These are phyloP conservation scores for Fimicolochytrium jonesii DNA, from an alignment of 192 early-diverging fungal species.

Conservation along the genomic window DNA sequence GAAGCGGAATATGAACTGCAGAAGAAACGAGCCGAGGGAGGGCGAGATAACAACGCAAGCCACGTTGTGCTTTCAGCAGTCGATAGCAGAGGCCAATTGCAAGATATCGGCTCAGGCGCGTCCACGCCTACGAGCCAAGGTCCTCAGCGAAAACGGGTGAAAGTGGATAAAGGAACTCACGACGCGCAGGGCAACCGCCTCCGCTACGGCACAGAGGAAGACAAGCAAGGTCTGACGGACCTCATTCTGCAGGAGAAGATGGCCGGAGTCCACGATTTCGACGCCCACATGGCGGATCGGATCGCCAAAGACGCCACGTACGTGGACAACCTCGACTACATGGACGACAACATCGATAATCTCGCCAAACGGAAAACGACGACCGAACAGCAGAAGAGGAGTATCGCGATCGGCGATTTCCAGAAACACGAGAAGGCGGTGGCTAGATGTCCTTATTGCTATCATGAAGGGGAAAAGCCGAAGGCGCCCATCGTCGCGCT, in stretches of 20 bases:
- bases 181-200: constrained; percentile 64
- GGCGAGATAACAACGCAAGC: constrained; percentile 3
- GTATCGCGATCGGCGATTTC: constrained; percentile 65
- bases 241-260: constrained; percentile 68
- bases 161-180: constrained; percentile 31
- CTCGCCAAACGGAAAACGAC: constrained; percentile 57
- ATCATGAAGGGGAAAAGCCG: constrained; percentile 64
- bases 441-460: constrained; percentile 75
- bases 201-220: constrained; percentile 55
- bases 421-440: constrained; percentile 59
- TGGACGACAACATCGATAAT: constrained; percentile 84
- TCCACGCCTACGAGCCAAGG: background rate
- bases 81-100: constrained; percentile 52
- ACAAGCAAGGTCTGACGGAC: constrained; percentile 52
- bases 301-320: constrained; percentile 68
- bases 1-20: constrained; percentile 70
- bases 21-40: constrained; percentile 39
- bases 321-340: constrained; percentile 78
- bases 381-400: constrained; percentile 61
- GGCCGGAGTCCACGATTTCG: constrained; percentile 49
- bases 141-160: background rate
- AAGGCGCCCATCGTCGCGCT: constrained; percentile 68
- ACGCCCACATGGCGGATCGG: constrained; percentile 62
- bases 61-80: constrained; percentile 47
- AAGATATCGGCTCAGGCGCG: constrained; percentile 44